Percentiles rank a stretch among this genome's conserved stretches.
phyloP scores from a whole-genome alignment of 129 eudicot genomes.

The Lactuca sativa region DNA sequence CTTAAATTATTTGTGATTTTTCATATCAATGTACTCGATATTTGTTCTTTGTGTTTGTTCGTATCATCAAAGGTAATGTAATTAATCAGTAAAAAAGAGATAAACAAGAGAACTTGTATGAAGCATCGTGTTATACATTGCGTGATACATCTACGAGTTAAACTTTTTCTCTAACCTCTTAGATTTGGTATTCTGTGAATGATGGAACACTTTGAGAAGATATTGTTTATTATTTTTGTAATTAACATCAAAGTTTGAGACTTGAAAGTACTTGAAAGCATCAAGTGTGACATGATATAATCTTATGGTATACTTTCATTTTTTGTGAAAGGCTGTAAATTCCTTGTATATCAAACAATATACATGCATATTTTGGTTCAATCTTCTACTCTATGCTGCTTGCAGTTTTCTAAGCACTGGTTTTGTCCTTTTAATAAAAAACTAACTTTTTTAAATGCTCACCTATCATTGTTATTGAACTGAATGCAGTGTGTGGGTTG shows the following conservation, averaged over 20 bases:
- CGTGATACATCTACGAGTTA: too few species aligned
- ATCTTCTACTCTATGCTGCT: not conserved
- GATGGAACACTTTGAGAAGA: not conserved
- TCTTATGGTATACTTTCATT: not conserved
- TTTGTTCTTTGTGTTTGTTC: not conserved
- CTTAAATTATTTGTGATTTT: not conserved
- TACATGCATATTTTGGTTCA: too few species aligned
- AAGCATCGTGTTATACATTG: not conserved
- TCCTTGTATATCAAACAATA: too few species aligned
- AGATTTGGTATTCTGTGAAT: not conserved
- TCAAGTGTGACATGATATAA: not conserved
- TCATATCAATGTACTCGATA: not conserved
- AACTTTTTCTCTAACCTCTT: not conserved
- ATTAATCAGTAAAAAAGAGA: not conserved
- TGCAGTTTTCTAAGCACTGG: not conserved
- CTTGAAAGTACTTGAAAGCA: not conserved
- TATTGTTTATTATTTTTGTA: not conserved
- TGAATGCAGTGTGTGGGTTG: conserved; percentile 84
- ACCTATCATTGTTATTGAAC: not conserved
- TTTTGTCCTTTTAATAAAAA: not conserved
- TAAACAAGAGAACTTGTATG: too few species aligned
- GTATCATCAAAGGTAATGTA: not conserved
- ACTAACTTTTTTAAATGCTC: not conserved
- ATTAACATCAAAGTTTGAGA: not conserved
- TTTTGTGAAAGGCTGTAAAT: not conserved